Conservation (phyloP, 495 filamentous ascomycete species). For the Neurospora sp. region DNA sequence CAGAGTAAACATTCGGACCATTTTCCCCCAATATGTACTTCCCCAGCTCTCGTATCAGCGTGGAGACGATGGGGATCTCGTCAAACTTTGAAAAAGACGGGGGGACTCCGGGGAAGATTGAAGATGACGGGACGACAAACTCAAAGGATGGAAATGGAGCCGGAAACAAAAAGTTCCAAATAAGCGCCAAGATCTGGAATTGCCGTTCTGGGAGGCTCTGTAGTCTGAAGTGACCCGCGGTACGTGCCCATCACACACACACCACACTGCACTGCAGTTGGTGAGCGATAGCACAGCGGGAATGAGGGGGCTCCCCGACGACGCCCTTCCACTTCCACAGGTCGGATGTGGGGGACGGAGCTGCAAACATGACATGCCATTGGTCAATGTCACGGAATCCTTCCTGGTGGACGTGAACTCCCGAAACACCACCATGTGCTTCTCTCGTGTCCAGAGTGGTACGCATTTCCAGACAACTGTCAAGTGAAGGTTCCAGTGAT, state of each 20-base stretch:
- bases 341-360: background rate
- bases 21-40: background rate
- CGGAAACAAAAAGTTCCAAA: background rate
- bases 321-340: background rate
- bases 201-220: background rate
- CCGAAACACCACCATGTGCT: background rate
- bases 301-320: background rate
- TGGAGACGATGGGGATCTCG: background rate
- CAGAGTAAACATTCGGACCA: background rate
- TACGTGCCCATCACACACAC: background rate
- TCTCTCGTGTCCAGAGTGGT: background rate
- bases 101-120: background rate
- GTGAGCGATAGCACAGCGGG: background rate
- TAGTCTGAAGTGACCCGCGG: background rate
- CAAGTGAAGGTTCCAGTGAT: background rate
- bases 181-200: background rate
- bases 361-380: background rate
- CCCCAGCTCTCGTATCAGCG: background rate
- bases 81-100: background rate
- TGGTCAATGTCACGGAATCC: background rate
- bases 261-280: too few species aligned
- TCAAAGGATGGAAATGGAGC: background rate
- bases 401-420: background rate
- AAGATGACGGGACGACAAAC: background rate
- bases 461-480: background rate